Base-by-base conservation (phyloP, 2,329 filamentous ascomycete genomes). In the Exserohilum rostratum region DNA sequence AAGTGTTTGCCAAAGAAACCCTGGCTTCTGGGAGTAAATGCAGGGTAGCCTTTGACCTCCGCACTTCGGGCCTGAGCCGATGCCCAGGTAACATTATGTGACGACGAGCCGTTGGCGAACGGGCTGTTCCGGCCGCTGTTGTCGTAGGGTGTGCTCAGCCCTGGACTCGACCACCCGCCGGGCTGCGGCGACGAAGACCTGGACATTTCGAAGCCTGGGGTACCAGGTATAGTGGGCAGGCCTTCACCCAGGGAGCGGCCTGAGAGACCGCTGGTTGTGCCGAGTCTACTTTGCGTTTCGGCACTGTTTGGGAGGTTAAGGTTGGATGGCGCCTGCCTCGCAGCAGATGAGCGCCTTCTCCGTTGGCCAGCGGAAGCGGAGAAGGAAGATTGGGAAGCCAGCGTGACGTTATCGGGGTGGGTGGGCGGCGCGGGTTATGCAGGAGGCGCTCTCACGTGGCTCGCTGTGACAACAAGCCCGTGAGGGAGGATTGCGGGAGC, bases 1-100 rank as follows among this genome's bases (percentile, higher is more conserved):
- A 91, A 90, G 74, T 96, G 90, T 61, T 90, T 86, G 53, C 86
- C 87, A 76, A 97, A 93, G 82, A 96, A 96, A 52, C 92, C 90
- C 68, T 90, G 87, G 70, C 91, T 91, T 67, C 89, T 87, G 9
- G 88, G 92, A 58, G 87, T 87, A 76, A 91, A 95, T 34, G 89
- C 89, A 7, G 90, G 87, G 71, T 92, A 91, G 54, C 88, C 86
- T 71, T 87, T 86, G 55, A 90, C 84, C 54, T 88, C 86, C 50
- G 87, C 85, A 69, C 87, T 91, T 71, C 88, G 89, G 63, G 88
- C 87, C 76, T 91, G 91, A 48, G 91, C 87, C 7, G 89, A 88
- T 53, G 92, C 90, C 92, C 92, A 97, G 18, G 89, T 88, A 45
- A 90, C 87, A 34, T 80, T 77, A 58, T 79, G 79, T 40, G 81